These are phyloP conservation scores for Loxodes magnus DNA, from an alignment of 73 alveolate genomes.

Conservation along the genomic window DNA sequence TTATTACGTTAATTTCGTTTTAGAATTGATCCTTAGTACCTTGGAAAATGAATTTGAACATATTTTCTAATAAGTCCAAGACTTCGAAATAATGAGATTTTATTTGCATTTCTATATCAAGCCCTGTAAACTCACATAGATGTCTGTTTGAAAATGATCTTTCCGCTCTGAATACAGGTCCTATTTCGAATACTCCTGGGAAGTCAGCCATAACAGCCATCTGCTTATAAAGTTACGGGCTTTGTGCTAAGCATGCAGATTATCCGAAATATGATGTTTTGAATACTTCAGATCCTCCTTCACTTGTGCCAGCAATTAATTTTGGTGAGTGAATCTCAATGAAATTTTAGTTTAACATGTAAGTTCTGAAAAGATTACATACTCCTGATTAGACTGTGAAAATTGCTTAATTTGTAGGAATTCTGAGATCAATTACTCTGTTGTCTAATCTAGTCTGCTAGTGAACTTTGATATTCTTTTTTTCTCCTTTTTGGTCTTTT, in stretches of 20 bases:
- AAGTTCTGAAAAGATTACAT: conserved; percentile 89
- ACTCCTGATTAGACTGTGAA: conserved; percentile 88
- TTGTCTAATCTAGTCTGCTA: conserved; percentile 89
- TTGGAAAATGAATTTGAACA: conserved; percentile 79
- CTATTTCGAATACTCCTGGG: conserved; percentile 97
- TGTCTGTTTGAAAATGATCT: conserved; percentile 89
- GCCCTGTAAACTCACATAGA: conserved; percentile 98
- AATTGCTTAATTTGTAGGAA: conserved; percentile 93
- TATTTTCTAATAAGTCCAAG: conserved; percentile 68
- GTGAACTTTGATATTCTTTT: conserved; percentile 55
- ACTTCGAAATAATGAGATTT: conserved; percentile 96
- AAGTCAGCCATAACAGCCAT: conserved; percentile 97
- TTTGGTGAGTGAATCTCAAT: conserved; percentile 99
- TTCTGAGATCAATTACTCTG: conserved; percentile 89
- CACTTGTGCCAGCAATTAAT: conserved; percentile 99
- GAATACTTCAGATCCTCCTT: conserved; percentile 98
- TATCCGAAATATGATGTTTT: conserved; percentile 76
- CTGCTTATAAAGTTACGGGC: conserved; percentile 99
- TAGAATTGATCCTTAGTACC: conserved; percentile 60
- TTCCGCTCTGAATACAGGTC: conserved; percentile 97
- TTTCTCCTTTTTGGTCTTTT: conserved; percentile 48
- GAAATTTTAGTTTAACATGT: conserved; percentile 63
- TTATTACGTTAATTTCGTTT: conserved; percentile 74
- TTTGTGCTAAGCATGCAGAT: conserved; percentile 97
- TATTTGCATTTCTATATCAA: conserved; percentile 98